Base-by-base conservation (phyloP, 2,329 filamentous ascomycete genomes). In the Geosmithia flava region DNA sequence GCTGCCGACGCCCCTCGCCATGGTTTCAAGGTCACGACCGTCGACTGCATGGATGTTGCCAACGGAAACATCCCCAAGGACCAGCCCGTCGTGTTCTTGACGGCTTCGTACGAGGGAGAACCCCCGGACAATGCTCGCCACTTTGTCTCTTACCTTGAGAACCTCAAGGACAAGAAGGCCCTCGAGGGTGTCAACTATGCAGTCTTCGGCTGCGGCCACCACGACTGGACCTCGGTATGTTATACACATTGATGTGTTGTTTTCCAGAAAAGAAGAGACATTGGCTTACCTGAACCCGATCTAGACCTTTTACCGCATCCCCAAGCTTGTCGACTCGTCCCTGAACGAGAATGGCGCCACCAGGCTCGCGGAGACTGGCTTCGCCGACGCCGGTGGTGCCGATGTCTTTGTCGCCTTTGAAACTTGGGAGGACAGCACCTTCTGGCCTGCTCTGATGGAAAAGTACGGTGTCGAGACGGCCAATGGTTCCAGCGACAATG, bases 41-140 rank as follows among this genome's bases (percentile, higher is more conserved):
- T 83, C 2, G 70, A 74, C 20, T 69, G 72, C 1, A 62, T 89
- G 40, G 81, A 89, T 56, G 68, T 72, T 0, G 82, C 79, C 0
- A 76, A 75, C 17, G 72, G 78, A 45, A 71, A 74, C 2, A 58
- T 89, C 0, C 75, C 81, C 0, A 77, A 69, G 46, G 70, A 76
- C 23, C 70, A 74, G 7, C 83, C 84, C 0, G 71, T 85, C 0
- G 66, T 87, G 20, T 71, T 87, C 48, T 72, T 88, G 51, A 78
- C 78, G 0, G 73, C 83, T 0, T 80, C 76, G 2, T 88, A 87
- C 55, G 83, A 88, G 56, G 83, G 84, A 1, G 69, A 83, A 47
- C 80, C 83, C 0, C 76, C 82, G 0, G 81, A 85, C 52, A 86
- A 88, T 50, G 83, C 83, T 0, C 70, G 66, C 0, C 70, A 77